Evolutionary conservation across 164 flowering plant species (phyloP), one percentile per base, ranked within the genome.

Genomic region (Piper longum): DNA sequence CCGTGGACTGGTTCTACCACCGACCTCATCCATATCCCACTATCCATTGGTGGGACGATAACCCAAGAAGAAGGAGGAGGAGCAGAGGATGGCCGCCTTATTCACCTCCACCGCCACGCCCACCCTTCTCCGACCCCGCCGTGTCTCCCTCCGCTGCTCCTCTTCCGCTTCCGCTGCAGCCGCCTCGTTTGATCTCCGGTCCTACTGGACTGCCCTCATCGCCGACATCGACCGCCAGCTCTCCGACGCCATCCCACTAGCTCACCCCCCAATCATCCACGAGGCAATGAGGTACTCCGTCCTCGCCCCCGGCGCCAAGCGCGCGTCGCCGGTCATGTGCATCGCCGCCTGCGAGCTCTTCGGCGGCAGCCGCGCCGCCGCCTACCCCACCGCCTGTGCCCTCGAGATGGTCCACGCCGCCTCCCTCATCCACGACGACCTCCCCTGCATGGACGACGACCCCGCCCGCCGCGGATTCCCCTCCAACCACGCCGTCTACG

Each of bases 401-500:
- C 92, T 91, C 42, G 98, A 91, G 74, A 91, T 91, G 98, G 95
- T 85, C 26, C 26, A 92, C 61, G 88, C 89, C 16, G 98, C 98
- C 54, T 92, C 96, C 18, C 67, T 92, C 55, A 87, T 92, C 18
- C 98, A 92, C 62, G 93, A 92, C 65, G 98, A 92, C 72, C 77
- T 92, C 54, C 98, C 96, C n/a, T 87, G 83, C 79, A 92, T 92
- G 96, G 98, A 92, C 70, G 88, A 92, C 66, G 93, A 79, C 62
- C 83, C 84, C 3, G 73, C 80, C 2, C 85, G 96, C 39, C 74
- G 98, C 56, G 98, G 96, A 64, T 75, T 78, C 26, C 88, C 92
- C 36, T 80, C 98, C 5, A 92, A 86, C 84, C 98, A 92, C 77
- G 77, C 83, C 44, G 62, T 81, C 16, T 84, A 71, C 66, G 98